Evolutionary conservation across 306 rosid species (phyloP), one percentile per base, ranked within the genome.

Genomic region (Medicago ruthenica): DNA sequence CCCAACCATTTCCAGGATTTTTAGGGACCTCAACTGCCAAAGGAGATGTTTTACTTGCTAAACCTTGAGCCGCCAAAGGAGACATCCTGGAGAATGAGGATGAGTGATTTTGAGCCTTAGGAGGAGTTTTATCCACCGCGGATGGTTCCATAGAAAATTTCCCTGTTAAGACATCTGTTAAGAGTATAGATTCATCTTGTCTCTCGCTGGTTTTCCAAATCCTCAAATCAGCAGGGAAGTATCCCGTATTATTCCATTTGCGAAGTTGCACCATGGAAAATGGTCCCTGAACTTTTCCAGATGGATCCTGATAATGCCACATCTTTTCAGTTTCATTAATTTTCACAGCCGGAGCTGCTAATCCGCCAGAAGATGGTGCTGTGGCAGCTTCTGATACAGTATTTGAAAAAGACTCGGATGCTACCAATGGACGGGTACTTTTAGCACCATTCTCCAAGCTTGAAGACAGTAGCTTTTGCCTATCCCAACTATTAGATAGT

Each of bases 271-370:
- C 82, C 71, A 90, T 89, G 31, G 98, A 96, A 88, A 96, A 96
- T 48, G 99, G 99, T 72, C 99, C 99, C 86, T 96, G 99, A 70
- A 90, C 79, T 85, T 96, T 96, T 59, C 96, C 99, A n/a, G 97
- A 83, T 18, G 99, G 99, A 86, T 96, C 99, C 81, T 88, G 71
- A 79, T 96, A 96, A 79, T 82, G 90, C 99, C 99, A 92, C 14
- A 82, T 83, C 84, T 92, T 96, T 80, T 96, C 98, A 39, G 91
- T 24, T 76, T 96, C 99, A 79, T 90, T 92, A 73, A 85, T 63
- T 80, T 81, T 77, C 74, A 87, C 66, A 7, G 82, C 82, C 50
- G 91, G 74, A 53, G 82, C 86, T 14, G 88, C 74, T 66, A 67
- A 67, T 36, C 82, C 85, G 0, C 82, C 71, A 36, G 89, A 75